Evolutionary conservation across 2,329 filamentous ascomycete species (phyloP).

Genomic region (Cordyceps cateniannulata): DNA sequence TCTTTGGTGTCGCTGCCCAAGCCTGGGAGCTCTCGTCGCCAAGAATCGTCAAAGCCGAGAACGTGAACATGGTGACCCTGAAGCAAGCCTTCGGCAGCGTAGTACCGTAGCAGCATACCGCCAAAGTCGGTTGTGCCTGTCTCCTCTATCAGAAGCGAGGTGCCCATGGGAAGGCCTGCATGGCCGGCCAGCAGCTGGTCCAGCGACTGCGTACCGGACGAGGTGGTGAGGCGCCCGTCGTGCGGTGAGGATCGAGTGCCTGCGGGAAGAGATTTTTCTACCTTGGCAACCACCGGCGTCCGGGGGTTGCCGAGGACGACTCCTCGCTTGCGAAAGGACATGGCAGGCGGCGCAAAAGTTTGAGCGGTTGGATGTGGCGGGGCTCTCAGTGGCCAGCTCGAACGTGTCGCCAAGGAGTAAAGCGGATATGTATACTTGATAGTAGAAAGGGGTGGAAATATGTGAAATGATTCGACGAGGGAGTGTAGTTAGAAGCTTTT

Average conservation of each 20-base stretch:
- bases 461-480: neutral
- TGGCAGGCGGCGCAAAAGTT: constrained; percentile 21
- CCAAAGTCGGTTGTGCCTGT: constrained; percentile 92
- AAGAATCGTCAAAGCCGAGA: constrained; percentile 70
- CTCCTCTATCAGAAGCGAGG: constrained; percentile 75
- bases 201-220: constrained; percentile 80
- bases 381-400: neutral
- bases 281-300: constrained; percentile 18
- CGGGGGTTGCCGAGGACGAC: constrained; percentile 38
- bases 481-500: neutral
- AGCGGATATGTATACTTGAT: neutral
- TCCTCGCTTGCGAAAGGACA: constrained; percentile 55
- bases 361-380: neutral
- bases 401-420: neutral
- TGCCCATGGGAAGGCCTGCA: constrained; percentile 75
- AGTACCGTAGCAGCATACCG: constrained; percentile 77
- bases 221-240: constrained; percentile 82
- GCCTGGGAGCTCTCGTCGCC: constrained; percentile 79
- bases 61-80: constrained; percentile 88
- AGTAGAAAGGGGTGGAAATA: no score
- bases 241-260: constrained; percentile 77
- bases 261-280: constrained; percentile 32
- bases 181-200: constrained; percentile 84
- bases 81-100: constrained; percentile 84
- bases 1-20: constrained; percentile 41